Base-by-base conservation (phyloP, 768 basidiomycete genomes). In the Albatrellus ellisii region DNA sequence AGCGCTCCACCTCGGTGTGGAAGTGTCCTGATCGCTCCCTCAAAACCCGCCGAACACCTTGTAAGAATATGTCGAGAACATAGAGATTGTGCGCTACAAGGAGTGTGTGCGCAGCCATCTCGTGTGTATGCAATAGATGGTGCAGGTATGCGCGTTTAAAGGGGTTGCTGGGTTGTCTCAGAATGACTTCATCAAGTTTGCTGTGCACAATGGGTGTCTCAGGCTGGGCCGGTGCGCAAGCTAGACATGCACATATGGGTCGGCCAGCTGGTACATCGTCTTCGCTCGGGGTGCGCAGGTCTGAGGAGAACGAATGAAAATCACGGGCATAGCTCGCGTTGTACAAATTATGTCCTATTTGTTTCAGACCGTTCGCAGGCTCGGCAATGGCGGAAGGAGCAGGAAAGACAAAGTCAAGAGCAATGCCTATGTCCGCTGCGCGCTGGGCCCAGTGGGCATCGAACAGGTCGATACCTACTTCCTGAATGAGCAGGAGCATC, bases 91-190 rank as follows among this genome's bases (percentile, higher is more conserved):
- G 89, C 60, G 77, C 66, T 9, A 67, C 69, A 14, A 91, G 70
- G 18, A 90, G 57, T 4, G 84, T 55, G 50, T 91, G 85, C 1
- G 85, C 79, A 0, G 79, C 75, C 88, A 92, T 90, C 57, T 92
- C 89, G 58, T 91, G 89, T 5, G 88, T 88, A 39, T 81, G 78
- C 26, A 90, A 62, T 11, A 92, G 72, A 51, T 92, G 88, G 54
- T 92, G 86, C 24, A 88, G 39, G 50, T 91, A 92, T 2, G 82
- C 80, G 17, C 66, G 60, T n/a, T 61, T 65, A 47, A 57, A 63
- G 1, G 64, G 56, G 8, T 53, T 50, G 20, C 45, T 43, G 4
- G 29, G 3, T 11, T 70, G 66, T 4, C 67, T 47, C 64, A 48
- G 62, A 63, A 1, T 34, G 15, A 33, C 28, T 15, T 46, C 49